phyloP scores from a whole-genome alignment of 306 rosid species.

The Luffa aegyptiaca region DNA sequence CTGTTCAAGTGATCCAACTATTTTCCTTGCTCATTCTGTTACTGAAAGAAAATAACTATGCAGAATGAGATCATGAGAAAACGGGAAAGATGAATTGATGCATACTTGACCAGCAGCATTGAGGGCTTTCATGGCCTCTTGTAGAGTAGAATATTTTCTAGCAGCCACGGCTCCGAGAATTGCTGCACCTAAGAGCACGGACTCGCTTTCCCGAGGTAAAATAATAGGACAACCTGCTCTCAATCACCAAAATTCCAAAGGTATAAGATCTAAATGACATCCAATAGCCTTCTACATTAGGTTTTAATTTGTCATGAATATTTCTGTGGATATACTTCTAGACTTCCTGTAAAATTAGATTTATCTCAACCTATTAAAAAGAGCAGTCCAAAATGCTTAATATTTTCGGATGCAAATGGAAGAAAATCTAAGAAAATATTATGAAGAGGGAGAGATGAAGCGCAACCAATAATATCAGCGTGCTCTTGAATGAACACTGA shows the following conservation, averaged over 20 bases:
- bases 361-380: not conserved
- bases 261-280: not conserved
- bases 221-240: constrained; percentile 73
- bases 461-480: constrained; percentile 73
- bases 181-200: constrained; percentile 95
- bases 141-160: constrained; percentile 51
- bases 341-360: not conserved
- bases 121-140: constrained; percentile 80
- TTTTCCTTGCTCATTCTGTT: not conserved
- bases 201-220: constrained; percentile 89
- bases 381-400: not conserved
- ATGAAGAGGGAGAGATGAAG: constrained; percentile 10
- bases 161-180: constrained; percentile 90
- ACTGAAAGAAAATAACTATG: not conserved
- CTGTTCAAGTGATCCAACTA: not conserved
- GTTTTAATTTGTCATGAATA: not conserved
- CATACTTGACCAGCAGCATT: constrained; percentile 90
- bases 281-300: not conserved
- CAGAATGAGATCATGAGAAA: not conserved
- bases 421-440: not conserved
- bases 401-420: not conserved
- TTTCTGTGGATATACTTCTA: not conserved
- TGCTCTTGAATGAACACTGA: constrained; percentile 80
- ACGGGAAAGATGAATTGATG: constrained; percentile 2
- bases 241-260: not conserved